phyloP scores from a whole-genome alignment of 208 protist species.

The Tritrichomonas musculus region DNA sequence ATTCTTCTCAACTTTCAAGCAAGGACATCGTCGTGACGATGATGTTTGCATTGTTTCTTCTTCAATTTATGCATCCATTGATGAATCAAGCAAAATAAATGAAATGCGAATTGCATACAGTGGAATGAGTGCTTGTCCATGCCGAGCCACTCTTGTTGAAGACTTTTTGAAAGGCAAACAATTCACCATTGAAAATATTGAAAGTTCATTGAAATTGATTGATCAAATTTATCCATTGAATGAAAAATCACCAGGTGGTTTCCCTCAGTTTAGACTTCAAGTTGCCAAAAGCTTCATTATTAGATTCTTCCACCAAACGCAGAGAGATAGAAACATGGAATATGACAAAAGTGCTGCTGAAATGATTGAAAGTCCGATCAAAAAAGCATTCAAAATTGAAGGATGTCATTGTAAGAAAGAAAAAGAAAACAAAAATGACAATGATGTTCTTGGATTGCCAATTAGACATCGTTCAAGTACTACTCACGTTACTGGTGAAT shows the following conservation, averaged over 20 bases:
- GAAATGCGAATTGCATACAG: slow-evolving; percentile 52
- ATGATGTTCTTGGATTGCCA: not conserved
- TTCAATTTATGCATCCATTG: slow-evolving; percentile 45
- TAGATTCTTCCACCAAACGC: slow-evolving; percentile 63
- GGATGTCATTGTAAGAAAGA: too few species aligned
- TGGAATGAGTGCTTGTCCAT: slow-evolving; percentile 45
- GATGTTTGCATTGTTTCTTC: slow-evolving; percentile 71
- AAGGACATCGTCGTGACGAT: slow-evolving; percentile 63
- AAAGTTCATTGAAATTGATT: not conserved
- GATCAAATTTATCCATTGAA: slow-evolving; percentile 37
- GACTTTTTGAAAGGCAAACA: slow-evolving; percentile 50
- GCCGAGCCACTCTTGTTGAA: slow-evolving; percentile 43
- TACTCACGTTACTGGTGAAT: slow-evolving; percentile 67
- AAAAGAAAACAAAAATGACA: not conserved
- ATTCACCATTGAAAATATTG: not conserved
- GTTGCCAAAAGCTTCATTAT: slow-evolving; percentile 65
- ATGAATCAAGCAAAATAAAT: slow-evolving; percentile 31
- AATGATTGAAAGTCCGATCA: not conserved
- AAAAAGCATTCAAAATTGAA: not conserved
- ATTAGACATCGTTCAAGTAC: slow-evolving; percentile 48
- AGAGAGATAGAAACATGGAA: not conserved
- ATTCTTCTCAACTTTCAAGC: slow-evolving; percentile 62
- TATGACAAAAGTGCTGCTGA: not conserved
- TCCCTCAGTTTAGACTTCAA: slow-evolving; percentile 58
- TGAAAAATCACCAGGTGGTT: slow-evolving; percentile 56